phyloP scores from a whole-genome alignment of 352 stramenopile genomes.

The Pythium aphanidermatum region DNA sequence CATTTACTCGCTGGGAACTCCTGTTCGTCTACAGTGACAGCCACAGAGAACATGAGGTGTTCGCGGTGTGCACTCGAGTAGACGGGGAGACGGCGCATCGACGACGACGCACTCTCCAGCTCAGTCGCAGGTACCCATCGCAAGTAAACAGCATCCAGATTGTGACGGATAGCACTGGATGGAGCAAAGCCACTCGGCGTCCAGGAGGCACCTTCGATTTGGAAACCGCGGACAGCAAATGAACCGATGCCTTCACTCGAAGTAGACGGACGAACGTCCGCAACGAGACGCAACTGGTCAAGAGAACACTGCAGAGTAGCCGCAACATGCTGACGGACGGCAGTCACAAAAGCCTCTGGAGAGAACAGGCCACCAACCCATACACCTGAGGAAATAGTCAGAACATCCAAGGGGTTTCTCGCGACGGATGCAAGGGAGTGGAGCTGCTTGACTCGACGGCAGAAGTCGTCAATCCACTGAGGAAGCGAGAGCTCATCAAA shows the following conservation, averaged over 20 bases:
- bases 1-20: constrained; percentile 59
- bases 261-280: constrained; percentile 38
- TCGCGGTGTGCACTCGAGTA: constrained; percentile 78
- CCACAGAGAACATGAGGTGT: constrained; percentile 79
- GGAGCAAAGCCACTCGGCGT: constrained; percentile 52
- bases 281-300: constrained; percentile 82
- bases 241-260: constrained; percentile 23
- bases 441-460: constrained; percentile 64
- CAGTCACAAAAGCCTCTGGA: constrained; percentile 91
- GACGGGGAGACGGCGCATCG: constrained; percentile 61
- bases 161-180: constrained; percentile 74
- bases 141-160: constrained; percentile 58
- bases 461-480: constrained; percentile 85
- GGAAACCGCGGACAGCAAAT: constrained; percentile 65
- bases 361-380: constrained; percentile 93
- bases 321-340: constrained; percentile 86
- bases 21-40: constrained; percentile 41
- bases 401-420: constrained; percentile 36
- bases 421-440: constrained; percentile 26
- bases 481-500: constrained; percentile 50
- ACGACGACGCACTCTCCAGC: constrained; percentile 11
- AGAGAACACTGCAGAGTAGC: constrained; percentile 74
- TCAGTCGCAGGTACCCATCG: constrained; percentile 48
- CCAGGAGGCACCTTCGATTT: constrained; percentile 84
- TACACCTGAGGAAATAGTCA: constrained; percentile 34